Conservation (phyloP, 371 early-diverging fungal genomes). For the Mortierella sp. region DNA sequence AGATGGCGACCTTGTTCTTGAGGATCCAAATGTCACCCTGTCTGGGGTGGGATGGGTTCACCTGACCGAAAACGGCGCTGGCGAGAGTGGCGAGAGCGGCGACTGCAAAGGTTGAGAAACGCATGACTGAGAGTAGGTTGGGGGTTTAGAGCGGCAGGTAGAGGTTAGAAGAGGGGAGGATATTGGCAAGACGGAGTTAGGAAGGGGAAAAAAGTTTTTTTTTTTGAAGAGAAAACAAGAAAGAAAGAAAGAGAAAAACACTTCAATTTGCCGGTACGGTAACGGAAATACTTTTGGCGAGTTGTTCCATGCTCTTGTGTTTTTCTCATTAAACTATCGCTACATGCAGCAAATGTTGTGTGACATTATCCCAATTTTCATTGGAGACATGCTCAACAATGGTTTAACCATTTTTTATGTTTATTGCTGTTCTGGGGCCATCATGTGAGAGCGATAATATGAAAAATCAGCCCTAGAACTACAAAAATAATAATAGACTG, state of each 20-base stretch:
- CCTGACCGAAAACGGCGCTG: constrained; percentile 1
- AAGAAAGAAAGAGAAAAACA: background rate
- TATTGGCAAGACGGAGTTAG: too few relatives aligned
- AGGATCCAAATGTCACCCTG: background rate
- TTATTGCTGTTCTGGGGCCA: background rate
- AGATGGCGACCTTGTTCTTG: background rate
- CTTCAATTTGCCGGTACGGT: background rate
- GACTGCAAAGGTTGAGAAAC: background rate
- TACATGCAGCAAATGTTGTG: background rate
- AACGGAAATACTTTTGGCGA: background rate
- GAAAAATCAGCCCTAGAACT: background rate
- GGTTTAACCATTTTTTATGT: background rate
- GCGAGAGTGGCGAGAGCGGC: background rate
- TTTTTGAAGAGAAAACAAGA: background rate
- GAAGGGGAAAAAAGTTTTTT: background rate
- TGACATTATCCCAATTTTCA: background rate
- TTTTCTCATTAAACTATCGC: too few relatives aligned
- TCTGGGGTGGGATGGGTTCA: background rate
- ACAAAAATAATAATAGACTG: background rate
- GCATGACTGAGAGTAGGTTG: constrained; percentile 5
- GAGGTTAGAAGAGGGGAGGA: background rate
- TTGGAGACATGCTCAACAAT: background rate
- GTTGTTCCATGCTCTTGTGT: too few relatives aligned
- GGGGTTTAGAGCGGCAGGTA: background rate
- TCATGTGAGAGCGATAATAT: background rate